Evolutionary conservation across 441 rosid genomes (phyloP).

Genomic region (Populus tomentosa): DNA sequence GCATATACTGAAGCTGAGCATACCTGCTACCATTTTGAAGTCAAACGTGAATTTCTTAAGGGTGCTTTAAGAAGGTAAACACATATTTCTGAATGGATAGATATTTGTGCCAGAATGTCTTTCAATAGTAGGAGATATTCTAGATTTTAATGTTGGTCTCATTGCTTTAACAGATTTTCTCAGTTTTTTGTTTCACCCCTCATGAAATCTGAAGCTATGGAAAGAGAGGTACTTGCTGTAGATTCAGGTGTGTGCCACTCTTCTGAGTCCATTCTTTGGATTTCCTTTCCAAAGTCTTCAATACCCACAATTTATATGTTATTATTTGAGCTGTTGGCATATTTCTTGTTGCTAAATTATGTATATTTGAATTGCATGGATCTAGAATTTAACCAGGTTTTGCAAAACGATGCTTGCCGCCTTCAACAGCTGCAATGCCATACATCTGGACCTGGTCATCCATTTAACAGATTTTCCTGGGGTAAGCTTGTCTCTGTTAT

Average conservation of each 20-base stretch:
- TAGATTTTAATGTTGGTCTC: constrained; percentile 16
- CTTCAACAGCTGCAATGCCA: constrained; percentile 94
- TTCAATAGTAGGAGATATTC: constrained; percentile 1
- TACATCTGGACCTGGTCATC: constrained; percentile 66
- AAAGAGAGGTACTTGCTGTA: constrained; percentile 91
- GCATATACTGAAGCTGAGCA: constrained; percentile 95
- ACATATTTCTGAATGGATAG: background rate
- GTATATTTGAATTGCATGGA: constrained; percentile 19
- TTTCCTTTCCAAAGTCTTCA: constrained; percentile 1
- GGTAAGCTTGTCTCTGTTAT: constrained; percentile 48
- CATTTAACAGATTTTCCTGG: constrained; percentile 81
- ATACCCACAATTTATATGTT: background rate
- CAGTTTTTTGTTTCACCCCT: constrained; percentile 97
- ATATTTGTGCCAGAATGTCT: background rate
- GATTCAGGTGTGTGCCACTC: constrained; percentile 68
- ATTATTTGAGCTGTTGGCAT: constrained; percentile 9
- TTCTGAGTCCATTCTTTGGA: constrained; percentile 2
- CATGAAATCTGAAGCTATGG: constrained; percentile 90
- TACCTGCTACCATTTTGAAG: constrained; percentile 98
- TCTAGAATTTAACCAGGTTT: constrained; percentile 89
- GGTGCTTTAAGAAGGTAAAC: constrained; percentile 85
- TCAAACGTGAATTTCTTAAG: constrained; percentile 75
- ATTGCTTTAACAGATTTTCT: constrained; percentile 69
- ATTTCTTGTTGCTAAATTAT: constrained; percentile 17
- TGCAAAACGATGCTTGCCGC: constrained; percentile 90